Conservation (phyloP, 225 moss, liverwort and hornwort species). For the Antitrichia curtipendula region DNA sequence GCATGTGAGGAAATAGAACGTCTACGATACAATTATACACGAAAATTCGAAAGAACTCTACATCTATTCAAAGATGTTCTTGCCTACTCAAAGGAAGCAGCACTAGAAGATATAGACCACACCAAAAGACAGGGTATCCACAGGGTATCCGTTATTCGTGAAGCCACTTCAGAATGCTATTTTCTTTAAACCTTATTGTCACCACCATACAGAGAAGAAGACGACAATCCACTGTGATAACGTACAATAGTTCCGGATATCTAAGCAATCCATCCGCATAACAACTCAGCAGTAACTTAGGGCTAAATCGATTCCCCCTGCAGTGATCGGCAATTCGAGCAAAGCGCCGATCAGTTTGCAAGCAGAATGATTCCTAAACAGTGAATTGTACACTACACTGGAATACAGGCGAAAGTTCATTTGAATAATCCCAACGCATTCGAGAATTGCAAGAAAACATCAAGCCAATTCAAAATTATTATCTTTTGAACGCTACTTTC, state of each 20-base stretch:
- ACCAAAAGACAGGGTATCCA: background rate
- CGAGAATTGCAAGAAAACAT: background rate
- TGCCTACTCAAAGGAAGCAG: background rate
- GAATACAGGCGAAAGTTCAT: background rate
- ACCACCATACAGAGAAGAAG: background rate
- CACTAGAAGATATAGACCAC: background rate
- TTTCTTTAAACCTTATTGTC: background rate
- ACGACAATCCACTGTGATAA: background rate
- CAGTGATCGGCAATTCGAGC: background rate
- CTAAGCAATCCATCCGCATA: background rate
- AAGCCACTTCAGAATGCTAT: background rate
- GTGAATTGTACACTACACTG: background rate
- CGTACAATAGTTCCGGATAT: background rate
- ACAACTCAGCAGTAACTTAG: background rate
- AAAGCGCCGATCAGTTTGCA: background rate
- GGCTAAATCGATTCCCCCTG: background rate
- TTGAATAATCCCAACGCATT: background rate
- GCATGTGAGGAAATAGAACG: background rate
- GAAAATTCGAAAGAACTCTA: background rate
- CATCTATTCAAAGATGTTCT: background rate
- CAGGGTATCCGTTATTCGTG: background rate
- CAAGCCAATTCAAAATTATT: background rate
- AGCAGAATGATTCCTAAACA: background rate
- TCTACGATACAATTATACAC: background rate
- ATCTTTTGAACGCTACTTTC: background rate